A percentile compares a stretch with the other conserved stretches of the same genome.
These are phyloP conservation scores for Solanum hybrid DNA, from an alignment of 305 asterid species.

Conservation along the genomic window DNA sequence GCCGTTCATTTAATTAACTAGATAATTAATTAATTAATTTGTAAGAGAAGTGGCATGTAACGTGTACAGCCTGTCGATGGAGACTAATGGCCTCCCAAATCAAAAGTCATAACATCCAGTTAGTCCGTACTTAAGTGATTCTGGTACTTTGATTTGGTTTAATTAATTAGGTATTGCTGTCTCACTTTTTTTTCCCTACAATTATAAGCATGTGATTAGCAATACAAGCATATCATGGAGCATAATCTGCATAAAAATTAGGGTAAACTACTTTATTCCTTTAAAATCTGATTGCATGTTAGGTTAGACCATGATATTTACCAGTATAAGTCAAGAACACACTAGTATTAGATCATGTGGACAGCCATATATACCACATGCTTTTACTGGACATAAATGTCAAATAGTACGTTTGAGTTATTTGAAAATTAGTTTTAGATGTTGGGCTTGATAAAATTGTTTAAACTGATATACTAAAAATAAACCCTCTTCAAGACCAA, in stretches of 20 bases:
- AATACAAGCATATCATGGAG: background rate
- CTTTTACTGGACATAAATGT: background rate
- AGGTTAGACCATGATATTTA: background rate
- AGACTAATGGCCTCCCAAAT: background rate
- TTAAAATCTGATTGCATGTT: background rate
- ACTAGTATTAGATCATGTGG: background rate
- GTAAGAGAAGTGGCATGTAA: background rate
- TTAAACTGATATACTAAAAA: background rate
- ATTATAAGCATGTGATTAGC: background rate
- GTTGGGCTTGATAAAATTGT: background rate
- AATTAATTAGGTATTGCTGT: background rate
- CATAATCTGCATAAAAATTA: slow-evolving; percentile 4
- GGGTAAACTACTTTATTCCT: background rate
- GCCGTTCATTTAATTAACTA: background rate
- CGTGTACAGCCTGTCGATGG: background rate
- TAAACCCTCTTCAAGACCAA: background rate
- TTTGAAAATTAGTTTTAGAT: background rate
- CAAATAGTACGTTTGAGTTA: background rate
- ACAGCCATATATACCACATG: slow-evolving; percentile 5
- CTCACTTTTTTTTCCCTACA: background rate
- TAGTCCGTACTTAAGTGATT: background rate
- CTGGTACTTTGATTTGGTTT: background rate
- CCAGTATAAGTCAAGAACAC: background rate
- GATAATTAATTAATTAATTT: background rate
- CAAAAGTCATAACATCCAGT: background rate